Evolutionary conservation across 2,329 filamentous ascomycete genomes (phyloP), one percentile per base, ranked within the genome.

Genomic region (Aspergillus neoniger): DNA sequence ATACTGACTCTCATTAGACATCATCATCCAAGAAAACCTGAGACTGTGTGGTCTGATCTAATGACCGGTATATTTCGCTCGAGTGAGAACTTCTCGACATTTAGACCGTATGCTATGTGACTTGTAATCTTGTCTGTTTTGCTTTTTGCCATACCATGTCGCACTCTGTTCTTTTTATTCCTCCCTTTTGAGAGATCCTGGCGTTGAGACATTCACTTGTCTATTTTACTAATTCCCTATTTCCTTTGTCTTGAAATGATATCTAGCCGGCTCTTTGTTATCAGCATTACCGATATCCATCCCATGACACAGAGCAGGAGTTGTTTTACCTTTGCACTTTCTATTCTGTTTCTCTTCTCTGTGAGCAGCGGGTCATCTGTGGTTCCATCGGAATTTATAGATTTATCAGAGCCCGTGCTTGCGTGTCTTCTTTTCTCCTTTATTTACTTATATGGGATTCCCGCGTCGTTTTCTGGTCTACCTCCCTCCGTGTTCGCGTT

Each of bases 21-120:
- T 99, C 79, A 99, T 99, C 82, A 99, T 99, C 79, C 95, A 99
- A 83, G 95, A 98, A 82, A 99, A 99, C 82, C 88, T 99, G 67
- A 90, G 95, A 79, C 86, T 96, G 79, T 97, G 93, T 80, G 94
- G 94, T 85, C 84, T 98, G 78, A 97, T 98, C 86, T 97, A 90
- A 89, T 75, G 72, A 76, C 62, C 60, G 57, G 59, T 63, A 55
- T 62, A 65, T 65, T 56, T 65, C 65, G 63, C 64, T 65, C 63
- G 64, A 68, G 66, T 67, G 58, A 67, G 62, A 66, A 65, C 63
- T 62, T 70, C 64, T 71, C 63, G 63, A 69, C 48, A 68, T 65
- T 63, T 74, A 72, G 70, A 73, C 70, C 71, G 67, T 67, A 71
- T 67, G 66, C 68, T 65, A 68, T 62, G 61, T 69, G 72, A 69